Evolutionary conservation across 306 rosid genomes (phyloP), one percentile per base, ranked within the genome.

Genomic region (Carpinus fangiana): DNA sequence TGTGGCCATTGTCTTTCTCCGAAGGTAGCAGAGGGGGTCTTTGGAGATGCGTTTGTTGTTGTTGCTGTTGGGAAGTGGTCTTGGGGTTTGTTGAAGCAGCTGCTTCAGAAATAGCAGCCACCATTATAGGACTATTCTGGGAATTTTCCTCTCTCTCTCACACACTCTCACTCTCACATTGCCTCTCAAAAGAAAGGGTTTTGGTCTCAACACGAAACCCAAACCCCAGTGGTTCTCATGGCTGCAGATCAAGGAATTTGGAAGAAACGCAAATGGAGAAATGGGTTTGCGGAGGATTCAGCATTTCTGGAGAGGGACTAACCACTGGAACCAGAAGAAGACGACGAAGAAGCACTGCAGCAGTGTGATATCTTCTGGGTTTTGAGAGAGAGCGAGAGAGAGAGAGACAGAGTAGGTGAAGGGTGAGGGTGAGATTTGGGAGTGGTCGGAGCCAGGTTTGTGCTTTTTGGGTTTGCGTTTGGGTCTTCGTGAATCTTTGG

Each of bases 81-180:
- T 86, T 88, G 46, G 84, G 73, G 83, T 80, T 85, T 26, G 83
- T 52, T 21, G 82, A 60, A 18, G 91, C 73, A 80, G 90, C 79
- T 79, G 89, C 88, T 89, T 82, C 93, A 16, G 97, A 88, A 91
- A 96, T 86, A 85, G 97, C 97, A 81, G 96, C 99, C 89, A 93
- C 98, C 99, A 94, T 90, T 61, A 82, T 92, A 82, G 73, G 84
- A 70, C 80, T 18, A 61, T 61, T 61, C 28, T 53, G 50, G 65
- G 68, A 82, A 79, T 46, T 78, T 75, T 56, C 18, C 8, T 31
- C 20, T 16, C 70, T 14, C 20, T 34, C 46, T 62, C 20, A 31
- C 45, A 4, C 71, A 6, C 71, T 18, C 21, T 4, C 47, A 16
- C 48, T 66, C 88, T 91, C 89, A 86, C 90, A 92, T 88, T 85